Conservation (phyloP, 1,284 basidiomycete species). For the Ganoderma meredithae region DNA sequence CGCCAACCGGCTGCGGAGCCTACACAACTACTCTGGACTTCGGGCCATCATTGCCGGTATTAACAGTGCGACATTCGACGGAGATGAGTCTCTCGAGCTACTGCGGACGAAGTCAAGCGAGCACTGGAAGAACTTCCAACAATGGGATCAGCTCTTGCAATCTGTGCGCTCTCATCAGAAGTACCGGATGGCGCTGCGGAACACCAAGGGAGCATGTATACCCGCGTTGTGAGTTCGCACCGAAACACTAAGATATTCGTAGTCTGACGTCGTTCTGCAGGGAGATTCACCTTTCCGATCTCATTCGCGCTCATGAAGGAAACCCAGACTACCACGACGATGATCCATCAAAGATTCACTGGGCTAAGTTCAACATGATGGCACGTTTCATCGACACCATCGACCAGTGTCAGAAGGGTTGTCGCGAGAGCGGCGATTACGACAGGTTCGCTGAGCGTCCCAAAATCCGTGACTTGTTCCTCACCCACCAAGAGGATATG, state of each 20-base stretch:
- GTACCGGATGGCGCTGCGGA: conserved; percentile 80
- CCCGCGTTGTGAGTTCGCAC: conserved; percentile 70
- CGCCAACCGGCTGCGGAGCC: conserved; percentile 67
- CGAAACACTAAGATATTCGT: neutral
- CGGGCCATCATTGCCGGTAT: conserved; percentile 87
- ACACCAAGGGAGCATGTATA: conserved; percentile 83
- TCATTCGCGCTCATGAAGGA: conserved; percentile 79
- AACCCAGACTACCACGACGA: conserved; percentile 70
- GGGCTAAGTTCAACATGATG: conserved; percentile 89
- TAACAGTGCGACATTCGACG: conserved; percentile 73
- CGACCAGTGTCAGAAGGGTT: conserved; percentile 76
- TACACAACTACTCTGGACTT: conserved; percentile 84
- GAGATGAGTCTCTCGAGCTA: conserved; percentile 73
- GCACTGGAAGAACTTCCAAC: conserved; percentile 73
- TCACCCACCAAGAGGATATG: conserved; percentile 46
- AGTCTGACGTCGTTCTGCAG: conserved; percentile 45
- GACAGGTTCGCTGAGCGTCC: conserved; percentile 48
- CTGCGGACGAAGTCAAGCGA: conserved; percentile 69
- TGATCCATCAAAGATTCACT: conserved; percentile 75
- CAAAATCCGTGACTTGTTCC: conserved; percentile 58
- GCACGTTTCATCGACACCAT: conserved; percentile 77
- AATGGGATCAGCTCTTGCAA: conserved; percentile 80
- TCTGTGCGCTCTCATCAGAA: conserved; percentile 77
- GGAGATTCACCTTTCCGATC: conserved; percentile 85
- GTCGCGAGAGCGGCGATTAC: conserved; percentile 64